phyloP scores from a whole-genome alignment of 2,329 filamentous ascomycete genomes.

The Cryphonectria carpinicola region DNA sequence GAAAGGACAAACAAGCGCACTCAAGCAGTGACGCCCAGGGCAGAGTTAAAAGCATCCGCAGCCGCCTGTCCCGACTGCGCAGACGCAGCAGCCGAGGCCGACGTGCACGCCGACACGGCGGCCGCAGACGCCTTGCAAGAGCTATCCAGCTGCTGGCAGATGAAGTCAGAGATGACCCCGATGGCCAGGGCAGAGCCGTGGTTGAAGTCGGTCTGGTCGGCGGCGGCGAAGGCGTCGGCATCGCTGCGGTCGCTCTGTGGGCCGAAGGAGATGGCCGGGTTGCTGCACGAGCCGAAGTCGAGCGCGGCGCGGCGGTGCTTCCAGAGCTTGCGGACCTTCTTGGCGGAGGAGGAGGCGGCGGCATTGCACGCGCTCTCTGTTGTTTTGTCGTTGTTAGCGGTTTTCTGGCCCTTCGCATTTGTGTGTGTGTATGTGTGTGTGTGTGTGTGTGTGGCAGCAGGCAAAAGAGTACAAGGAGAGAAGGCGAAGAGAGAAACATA shows the following conservation, averaged over 20 bases:
- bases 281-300: constrained; percentile 51
- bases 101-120: constrained; percentile 40
- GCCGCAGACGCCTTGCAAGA: constrained; percentile 41
- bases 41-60: constrained; percentile 45
- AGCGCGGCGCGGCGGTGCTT: constrained; percentile 33
- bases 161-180: constrained; percentile 43
- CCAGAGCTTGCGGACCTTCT: constrained; percentile 33
- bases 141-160: constrained; percentile 42
- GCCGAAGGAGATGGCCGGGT: constrained; percentile 55
- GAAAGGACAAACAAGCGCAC: constrained; percentile 16
- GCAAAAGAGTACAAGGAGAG: too few relatives aligned
- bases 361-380: constrained; percentile 42
- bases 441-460: too few relatives aligned
- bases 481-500: background rate
- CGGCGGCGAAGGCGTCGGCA: constrained; percentile 46
- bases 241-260: constrained; percentile 52
- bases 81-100: constrained; percentile 39
- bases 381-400: background rate
- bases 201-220: constrained; percentile 48
- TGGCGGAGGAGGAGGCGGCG: constrained; percentile 31
- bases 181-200: constrained; percentile 53
- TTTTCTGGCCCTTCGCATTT: background rate
- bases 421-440: background rate
- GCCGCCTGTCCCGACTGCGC: constrained; percentile 41
- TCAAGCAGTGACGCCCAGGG: constrained; percentile 39